Evolutionary conservation across 2,329 filamentous ascomycete species (phyloP), one percentile per base, ranked within the genome.

Genomic region (Podosphaera aphanis): DNA sequence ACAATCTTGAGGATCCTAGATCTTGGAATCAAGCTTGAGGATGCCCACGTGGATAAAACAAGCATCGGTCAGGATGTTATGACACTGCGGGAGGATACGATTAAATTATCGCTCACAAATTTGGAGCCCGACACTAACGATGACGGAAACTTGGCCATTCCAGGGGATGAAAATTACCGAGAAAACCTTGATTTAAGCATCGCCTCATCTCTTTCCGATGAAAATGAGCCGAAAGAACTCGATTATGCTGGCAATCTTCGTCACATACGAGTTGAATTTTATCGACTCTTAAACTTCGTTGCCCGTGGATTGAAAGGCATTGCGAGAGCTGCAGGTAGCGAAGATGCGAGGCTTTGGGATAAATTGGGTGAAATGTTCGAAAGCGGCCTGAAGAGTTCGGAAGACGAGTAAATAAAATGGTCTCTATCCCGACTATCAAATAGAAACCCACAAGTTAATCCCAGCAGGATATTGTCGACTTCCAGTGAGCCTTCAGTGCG

Each of bases 301-400:
- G 70, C 70, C 2, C 74, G 77, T 43, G 84, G 82, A 0, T 58
- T 94, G 50, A 73, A 78, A 46, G 79, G 79, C 8, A 73, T 90
- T 8, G 77, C 83, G 43, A 71, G 85, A 53, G 80, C 78, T 29
- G 78, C 80, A 42, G 74, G 74, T 23, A 75, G 83, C 62, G 52
- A 53, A 7, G 53, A 54, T 16, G 50, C 52, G 1, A 56, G 71
- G 27, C 73, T 77, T 57, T 88, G 85, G 80, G 83, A 90, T 60
- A 74, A 80, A 49, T 59, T 93, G 49, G 83, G 81, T 0, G 83
- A 93, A 60, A 81, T 79, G 65, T 61, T 93, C 39, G 79, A 86
- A 53, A 67, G 67, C 56, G 63, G 65, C 1, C 43, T 59, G 21
- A 42, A 11, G n/a, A 29, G 23, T n/a, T 42, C 19, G 20, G 16